These are phyloP conservation scores for Cutaneotrichosporon cutaneum DNA, from an alignment of 1,284 basidiomycete genomes.

Conservation along the genomic window DNA sequence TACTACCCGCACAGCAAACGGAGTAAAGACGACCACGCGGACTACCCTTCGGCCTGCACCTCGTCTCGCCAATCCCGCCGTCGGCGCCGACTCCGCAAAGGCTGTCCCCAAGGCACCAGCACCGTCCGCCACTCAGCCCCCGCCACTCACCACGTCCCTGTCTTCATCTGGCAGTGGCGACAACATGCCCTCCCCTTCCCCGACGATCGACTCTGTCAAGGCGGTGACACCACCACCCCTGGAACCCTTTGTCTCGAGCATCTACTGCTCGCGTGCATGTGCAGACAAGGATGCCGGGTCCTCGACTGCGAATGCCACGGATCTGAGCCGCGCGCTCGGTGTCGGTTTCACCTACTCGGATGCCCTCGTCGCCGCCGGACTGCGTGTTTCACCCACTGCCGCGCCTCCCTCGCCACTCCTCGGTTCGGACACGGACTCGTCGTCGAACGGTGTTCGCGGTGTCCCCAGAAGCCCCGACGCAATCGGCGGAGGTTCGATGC, in stretches of 20 bases:
- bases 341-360: constrained; percentile 16
- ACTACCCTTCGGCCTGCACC: constrained; percentile 29
- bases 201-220: constrained; percentile 2
- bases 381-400: constrained; percentile 17
- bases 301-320: constrained; percentile 25
- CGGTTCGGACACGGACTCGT: constrained; percentile 43
- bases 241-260: constrained; percentile 32
- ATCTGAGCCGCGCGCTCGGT: constrained; percentile 37
- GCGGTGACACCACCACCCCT: neutral
- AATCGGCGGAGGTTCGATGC: constrained; percentile 28
- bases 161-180: constrained; percentile 6
- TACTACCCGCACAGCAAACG: constrained; percentile 45
- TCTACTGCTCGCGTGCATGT: constrained; percentile 46
- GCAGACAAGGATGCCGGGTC: constrained; percentile 31
- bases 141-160: neutral
- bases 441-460: constrained; percentile 26
- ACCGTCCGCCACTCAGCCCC: neutral
- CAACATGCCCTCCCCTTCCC: constrained; percentile 8
- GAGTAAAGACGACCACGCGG: constrained; percentile 41
- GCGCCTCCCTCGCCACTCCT: constrained; percentile 46
- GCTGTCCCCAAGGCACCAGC: constrained; percentile 4
- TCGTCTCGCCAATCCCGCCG: neutral
- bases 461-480: constrained; percentile 7
- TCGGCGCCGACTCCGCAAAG: neutral
- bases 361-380: constrained; percentile 12